These are phyloP conservation scores for Kazachstania kunashirensis DNA, from an alignment of 805 yeast genomes.

Conservation along the genomic window DNA sequence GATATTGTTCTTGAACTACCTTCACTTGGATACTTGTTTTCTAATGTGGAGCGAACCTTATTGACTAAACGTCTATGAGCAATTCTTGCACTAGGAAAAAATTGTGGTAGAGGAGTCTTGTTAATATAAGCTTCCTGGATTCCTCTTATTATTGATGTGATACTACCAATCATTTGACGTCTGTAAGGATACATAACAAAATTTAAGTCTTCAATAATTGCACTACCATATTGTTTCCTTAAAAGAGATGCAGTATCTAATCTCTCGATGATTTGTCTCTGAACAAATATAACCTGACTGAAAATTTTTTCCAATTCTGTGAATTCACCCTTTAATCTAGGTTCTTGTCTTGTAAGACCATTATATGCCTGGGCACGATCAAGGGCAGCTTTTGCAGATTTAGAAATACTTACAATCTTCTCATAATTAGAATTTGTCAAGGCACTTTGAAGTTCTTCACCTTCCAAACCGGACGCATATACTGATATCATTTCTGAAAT, in stretches of 20 bases:
- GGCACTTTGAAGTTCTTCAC: conserved; percentile 23
- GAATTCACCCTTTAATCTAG: conserved; percentile 39
- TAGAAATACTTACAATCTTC: conserved; percentile 28
- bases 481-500: conserved; percentile 33
- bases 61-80: conserved; percentile 39
- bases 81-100: conserved; percentile 39
- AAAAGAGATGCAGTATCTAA: conserved; percentile 37
- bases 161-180: conserved; percentile 36
- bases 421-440: conserved; percentile 27
- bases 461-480: conserved; percentile 36
- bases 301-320: conserved; percentile 33
- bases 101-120: conserved; percentile 42
- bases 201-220: conserved; percentile 37
- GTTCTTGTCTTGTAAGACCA: conserved; percentile 36
- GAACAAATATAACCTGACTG: conserved; percentile 36
- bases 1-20: not conserved
- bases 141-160: conserved; percentile 33
- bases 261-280: conserved; percentile 39
- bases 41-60: conserved; percentile 34
- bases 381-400: conserved; percentile 32
- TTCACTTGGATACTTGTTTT: conserved; percentile 16
- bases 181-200: conserved; percentile 34
- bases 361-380: conserved; percentile 35
- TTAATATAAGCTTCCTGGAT: conserved; percentile 36
- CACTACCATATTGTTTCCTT: conserved; percentile 37